These are phyloP conservation scores for Picochlorum sp. DNA, from an alignment of 139 green algal genomes.

Conservation along the genomic window DNA sequence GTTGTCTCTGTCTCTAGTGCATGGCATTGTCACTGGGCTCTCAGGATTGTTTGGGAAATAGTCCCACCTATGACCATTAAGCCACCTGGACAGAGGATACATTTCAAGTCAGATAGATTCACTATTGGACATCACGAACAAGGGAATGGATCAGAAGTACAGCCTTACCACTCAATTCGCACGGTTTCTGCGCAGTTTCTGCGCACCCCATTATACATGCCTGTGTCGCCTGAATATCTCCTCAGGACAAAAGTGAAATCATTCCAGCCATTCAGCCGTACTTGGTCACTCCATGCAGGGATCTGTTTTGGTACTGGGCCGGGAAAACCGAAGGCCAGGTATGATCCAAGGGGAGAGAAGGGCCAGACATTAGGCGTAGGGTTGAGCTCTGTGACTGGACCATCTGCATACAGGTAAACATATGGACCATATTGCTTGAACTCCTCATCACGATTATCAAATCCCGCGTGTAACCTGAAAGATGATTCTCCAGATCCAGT, in stretches of 20 bases:
- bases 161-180: not conserved
- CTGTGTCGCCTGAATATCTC: not conserved
- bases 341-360: not conserved
- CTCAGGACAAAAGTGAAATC: not conserved
- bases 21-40: conserved; percentile 1
- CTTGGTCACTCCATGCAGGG: not conserved
- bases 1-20: not conserved
- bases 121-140: too few species aligned
- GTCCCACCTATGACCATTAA: not conserved
- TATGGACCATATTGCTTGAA: not conserved
- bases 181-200: not conserved
- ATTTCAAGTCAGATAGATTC: not conserved
- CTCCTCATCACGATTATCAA: conserved; percentile 7
- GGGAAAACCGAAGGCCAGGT: not conserved
- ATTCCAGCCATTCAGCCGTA: conserved; percentile 4
- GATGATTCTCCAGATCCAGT: not conserved
- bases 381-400: not conserved
- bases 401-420: not conserved
- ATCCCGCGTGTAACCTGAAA: conserved; percentile 3
- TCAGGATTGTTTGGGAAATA: not conserved
- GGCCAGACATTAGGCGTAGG: not conserved
- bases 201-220: not conserved
- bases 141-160: too few species aligned
- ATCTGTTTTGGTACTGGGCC: not conserved
- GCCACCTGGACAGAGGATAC: not conserved